phyloP scores from a whole-genome alignment of 306 rosid species.

The Senna siamea region DNA sequence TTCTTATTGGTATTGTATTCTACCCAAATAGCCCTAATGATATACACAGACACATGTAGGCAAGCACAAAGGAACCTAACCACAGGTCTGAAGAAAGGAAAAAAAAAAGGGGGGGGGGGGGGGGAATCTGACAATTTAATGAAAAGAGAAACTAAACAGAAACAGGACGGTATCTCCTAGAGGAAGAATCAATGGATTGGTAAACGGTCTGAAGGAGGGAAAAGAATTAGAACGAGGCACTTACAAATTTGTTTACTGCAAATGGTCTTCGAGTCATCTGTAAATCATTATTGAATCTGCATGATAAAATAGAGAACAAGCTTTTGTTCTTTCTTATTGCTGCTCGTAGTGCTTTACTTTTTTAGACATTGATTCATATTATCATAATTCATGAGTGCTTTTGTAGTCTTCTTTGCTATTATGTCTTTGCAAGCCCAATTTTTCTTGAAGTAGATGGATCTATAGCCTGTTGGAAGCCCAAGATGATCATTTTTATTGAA shows the following conservation, averaged over 20 bases:
- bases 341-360: conserved; percentile 9
- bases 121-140: neutral
- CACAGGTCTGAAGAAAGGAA: neutral
- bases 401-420: neutral
- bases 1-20: neutral
- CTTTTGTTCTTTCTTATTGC: neutral
- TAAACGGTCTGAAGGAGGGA: neutral
- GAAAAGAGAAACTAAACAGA: neutral
- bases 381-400: neutral
- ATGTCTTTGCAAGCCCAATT: neutral
- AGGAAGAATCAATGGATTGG: neutral
- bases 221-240: neutral
- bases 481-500: neutral
- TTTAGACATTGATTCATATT: neutral
- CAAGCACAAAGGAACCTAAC: neutral
- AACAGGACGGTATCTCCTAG: neutral
- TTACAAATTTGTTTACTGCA: neutral
- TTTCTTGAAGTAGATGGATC: neutral
- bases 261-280: neutral
- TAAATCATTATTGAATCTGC: neutral
- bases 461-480: neutral
- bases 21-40: neutral
- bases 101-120: neutral
- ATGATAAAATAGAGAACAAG: neutral
- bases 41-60: neutral